Base-by-base conservation (phyloP, 768 basidiomycete species). In the Mycena haematopus region DNA sequence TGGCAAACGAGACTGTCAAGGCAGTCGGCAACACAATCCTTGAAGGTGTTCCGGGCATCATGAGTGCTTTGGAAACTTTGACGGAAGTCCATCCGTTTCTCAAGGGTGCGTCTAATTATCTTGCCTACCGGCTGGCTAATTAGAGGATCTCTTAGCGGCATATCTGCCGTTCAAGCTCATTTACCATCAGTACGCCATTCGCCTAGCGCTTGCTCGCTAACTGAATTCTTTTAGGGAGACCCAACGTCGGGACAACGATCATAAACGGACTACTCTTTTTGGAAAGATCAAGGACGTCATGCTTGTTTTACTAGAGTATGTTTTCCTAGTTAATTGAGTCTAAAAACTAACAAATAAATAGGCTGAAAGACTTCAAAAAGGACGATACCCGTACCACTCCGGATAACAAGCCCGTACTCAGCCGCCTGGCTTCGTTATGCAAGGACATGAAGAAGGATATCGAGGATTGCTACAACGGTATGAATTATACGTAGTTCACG, bases 211-310 rank as follows among this genome's bases (percentile, higher is more conserved):
- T 25, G 19, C 1, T 36, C n/a, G 17, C n/a, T 52, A 2, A 40
- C 62, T 50, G 13, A 21, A 14, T 40, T 27, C n/a, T 8, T 36
- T 15, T 22, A 63, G 63, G 31, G 62, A 63, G 45, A 47, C 51
- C 1, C 22, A 46, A 15, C 62, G 62, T 3, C 49, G 62, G 2
- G 62, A 63, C 5, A 58, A 63, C 15, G 56, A 63, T 36, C 44
- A 49, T 1, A 63, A 58, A 17, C 14, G 62, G 31, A 53, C 11
- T 0, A 54, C 40, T 3, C 56, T 63, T 9, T 63, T 63, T 21
- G 45, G 40, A 10, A 63, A 52, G 35, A 58, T 63, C 62, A 63
- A 63, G 62, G 62, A 63, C 17, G 62, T 54, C 8, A 63, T 63
- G 56, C 22, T 63, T 6, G 8, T 63, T 9, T 15, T 63, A 13